Evolutionary conservation across 2,329 filamentous ascomycete genomes (phyloP), one percentile per base, ranked within the genome.

Genomic region (Trichoderma atroviride): DNA sequence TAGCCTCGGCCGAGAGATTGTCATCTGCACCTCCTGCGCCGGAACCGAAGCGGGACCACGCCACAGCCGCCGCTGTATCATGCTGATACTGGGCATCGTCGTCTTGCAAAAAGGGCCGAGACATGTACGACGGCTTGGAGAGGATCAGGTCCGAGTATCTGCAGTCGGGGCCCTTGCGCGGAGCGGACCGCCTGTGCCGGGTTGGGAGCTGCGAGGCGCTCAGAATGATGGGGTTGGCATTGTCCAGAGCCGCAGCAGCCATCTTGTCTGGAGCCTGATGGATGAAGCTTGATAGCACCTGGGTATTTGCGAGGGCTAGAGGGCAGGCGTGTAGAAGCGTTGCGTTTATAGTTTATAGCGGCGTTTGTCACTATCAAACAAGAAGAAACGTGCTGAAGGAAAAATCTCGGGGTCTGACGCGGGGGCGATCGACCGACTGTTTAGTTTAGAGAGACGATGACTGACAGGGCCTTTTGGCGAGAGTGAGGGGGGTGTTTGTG

Each of bases 181-280:
- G 82, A 70, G 81, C 79, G 37, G 80, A 79, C 72, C 83, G 82
- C 73, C 82, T 83, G 75, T 86, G 84, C 73, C 94, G 90, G 35
- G 93, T 96, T 56, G 96, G 94, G 62, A 99, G 88, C 81, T 98
- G 93, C 55, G 93, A 92, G 64, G 89, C 87, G 81, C 91, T 96
- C 76, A 98, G 84, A 78, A 99, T 94, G 72, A 93, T 96, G 67
- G 96, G 96, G 83, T 99, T 98, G 73, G 92, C 93, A 81, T 97
- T 97, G 74, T 91, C 88, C 58, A 85, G 78, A 24, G 78, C 74
- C 31, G 77, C 74, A 27, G 75, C 69, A 16, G 73, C 72, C 75
- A 77, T 77, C 66, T 64, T 70, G 53, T 33, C 14, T 31, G 16
- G 29, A 16, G 37, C 16, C 37, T 24, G 47, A 50, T 50, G 31